Conservation (phyloP, 1,284 basidiomycete species). For the Amylostereum chailletii region DNA sequence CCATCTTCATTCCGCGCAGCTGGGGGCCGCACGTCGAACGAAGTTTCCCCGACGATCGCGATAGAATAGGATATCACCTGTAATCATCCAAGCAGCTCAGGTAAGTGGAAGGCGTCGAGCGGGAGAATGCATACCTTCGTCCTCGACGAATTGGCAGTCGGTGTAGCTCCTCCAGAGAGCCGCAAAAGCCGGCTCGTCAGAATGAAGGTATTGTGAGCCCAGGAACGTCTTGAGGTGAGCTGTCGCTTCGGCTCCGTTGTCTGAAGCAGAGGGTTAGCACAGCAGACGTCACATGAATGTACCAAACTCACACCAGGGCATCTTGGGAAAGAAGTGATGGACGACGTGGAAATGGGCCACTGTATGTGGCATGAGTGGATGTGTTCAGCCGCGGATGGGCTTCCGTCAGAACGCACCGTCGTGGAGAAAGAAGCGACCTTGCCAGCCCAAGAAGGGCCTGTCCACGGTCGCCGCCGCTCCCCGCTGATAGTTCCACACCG, state of each 20-base stretch:
- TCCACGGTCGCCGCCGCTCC: slow-evolving; percentile 61
- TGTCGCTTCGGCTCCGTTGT: slow-evolving; percentile 45
- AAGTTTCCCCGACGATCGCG: slow-evolving; percentile 47
- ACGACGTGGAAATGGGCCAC: slow-evolving; percentile 37
- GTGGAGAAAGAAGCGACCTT: slow-evolving; percentile 34
- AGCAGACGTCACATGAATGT: background rate
- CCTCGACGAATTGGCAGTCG: slow-evolving; percentile 64
- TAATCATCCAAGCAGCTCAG: background rate
- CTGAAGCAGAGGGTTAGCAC: slow-evolving; percentile 8
- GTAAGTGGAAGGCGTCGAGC: background rate
- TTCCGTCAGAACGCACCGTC: slow-evolving; percentile 11
- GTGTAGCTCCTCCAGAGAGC: slow-evolving; percentile 53
- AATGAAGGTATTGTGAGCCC: slow-evolving; percentile 43
- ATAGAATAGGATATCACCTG: slow-evolving; percentile 53
- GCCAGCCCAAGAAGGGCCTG: slow-evolving; percentile 43
- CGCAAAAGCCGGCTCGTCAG: slow-evolving; percentile 38
- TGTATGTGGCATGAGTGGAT: background rate
- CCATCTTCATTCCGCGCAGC: too few relatives aligned
- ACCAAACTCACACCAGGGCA: slow-evolving; percentile 22
- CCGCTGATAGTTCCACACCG: slow-evolving; percentile 45
- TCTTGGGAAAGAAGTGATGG: slow-evolving; percentile 28
- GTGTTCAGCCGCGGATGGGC: background rate
- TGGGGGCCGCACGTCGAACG: slow-evolving; percentile 18
- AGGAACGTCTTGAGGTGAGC: slow-evolving; percentile 41
- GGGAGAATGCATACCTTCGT: slow-evolving; percentile 26